These are phyloP conservation scores for Lecanicillium sp. DNA, from an alignment of 2,329 filamentous ascomycete species.

Conservation along the genomic window DNA sequence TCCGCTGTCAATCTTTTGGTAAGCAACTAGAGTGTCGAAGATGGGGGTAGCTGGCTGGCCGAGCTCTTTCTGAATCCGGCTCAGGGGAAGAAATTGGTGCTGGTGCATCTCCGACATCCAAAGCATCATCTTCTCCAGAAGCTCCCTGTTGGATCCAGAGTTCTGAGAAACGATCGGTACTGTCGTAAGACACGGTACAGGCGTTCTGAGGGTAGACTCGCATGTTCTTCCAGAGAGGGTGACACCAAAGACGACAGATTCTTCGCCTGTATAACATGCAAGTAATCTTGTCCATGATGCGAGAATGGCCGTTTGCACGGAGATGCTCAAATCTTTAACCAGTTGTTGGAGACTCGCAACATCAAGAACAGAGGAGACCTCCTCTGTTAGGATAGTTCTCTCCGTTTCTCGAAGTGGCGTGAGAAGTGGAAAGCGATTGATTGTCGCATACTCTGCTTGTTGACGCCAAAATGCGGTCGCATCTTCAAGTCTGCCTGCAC, in stretches of 20 bases:
- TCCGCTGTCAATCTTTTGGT: conserved; percentile 54
- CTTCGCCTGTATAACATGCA: conserved; percentile 70
- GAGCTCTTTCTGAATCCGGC: conserved; percentile 66
- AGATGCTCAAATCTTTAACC: conserved; percentile 56
- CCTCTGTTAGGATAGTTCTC: conserved; percentile 29
- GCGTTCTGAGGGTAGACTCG: conserved; percentile 50
- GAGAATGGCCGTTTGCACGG: conserved; percentile 69
- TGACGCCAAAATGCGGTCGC: conserved; percentile 58
- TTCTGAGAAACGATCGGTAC: conserved; percentile 64
- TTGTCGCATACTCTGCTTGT: conserved; percentile 44
- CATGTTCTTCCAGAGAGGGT: conserved; percentile 70
- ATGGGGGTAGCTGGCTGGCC: conserved; percentile 58
- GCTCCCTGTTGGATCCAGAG: conserved; percentile 43
- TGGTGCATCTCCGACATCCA: conserved; percentile 60
- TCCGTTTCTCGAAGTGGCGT: conserved; percentile 50
- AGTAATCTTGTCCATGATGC: conserved; percentile 73
- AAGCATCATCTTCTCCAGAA: conserved; percentile 58
- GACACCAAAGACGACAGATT: conserved; percentile 68
- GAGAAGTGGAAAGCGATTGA: conserved; percentile 71
- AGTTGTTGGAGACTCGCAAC: conserved; percentile 45
- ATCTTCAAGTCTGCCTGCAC: conserved; percentile 23
- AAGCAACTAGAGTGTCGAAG: conserved; percentile 82
- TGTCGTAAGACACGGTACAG: conserved; percentile 78
- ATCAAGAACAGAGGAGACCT: conserved; percentile 29
- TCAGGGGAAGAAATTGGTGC: conserved; percentile 66